Conservation (phyloP, 768 basidiomycete species). For the Tricholoma flavovirens region DNA sequence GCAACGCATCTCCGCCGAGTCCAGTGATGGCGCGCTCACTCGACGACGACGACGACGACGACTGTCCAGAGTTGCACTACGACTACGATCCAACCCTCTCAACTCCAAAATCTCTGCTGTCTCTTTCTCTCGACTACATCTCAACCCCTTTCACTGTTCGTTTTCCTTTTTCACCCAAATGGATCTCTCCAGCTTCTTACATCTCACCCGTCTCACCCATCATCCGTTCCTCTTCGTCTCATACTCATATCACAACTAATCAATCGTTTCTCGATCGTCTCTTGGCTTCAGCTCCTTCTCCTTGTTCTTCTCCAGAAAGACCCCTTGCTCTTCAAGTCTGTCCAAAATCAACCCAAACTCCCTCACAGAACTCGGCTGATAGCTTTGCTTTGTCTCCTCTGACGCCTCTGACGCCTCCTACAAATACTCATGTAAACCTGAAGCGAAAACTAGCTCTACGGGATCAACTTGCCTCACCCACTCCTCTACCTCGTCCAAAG, state of each 20-base stretch:
- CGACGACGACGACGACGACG: too few relatives aligned
- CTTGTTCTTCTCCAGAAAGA: slow-evolving; percentile 5
- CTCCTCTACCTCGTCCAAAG: slow-evolving; percentile 2
- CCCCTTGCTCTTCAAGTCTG: not conserved
- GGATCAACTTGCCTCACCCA: not conserved
- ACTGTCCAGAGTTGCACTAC: not conserved
- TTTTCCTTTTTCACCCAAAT: slow-evolving; percentile 3
- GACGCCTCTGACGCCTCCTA: slow-evolving; percentile 8
- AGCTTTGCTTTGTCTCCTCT: slow-evolving; percentile 6
- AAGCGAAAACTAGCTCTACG: not conserved
- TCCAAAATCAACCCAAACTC: not conserved
- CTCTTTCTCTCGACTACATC: not conserved
- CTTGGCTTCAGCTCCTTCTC: not conserved
- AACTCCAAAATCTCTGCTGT: not conserved
- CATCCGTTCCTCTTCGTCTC: slow-evolving; percentile 3
- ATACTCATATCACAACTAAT: not conserved
- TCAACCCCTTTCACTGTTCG: slow-evolving; percentile 3
- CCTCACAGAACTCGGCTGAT: not conserved
- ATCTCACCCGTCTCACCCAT: slow-evolving; percentile 12
- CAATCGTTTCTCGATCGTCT: slow-evolving; percentile 5
- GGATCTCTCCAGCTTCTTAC: slow-evolving; percentile 4
- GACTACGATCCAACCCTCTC: too few relatives aligned
- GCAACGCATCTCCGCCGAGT: too few relatives aligned
- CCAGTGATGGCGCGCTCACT: not conserved
- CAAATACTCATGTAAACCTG: not conserved